Evolutionary conservation across 495 filamentous ascomycete species (phyloP), one percentile per base, ranked within the genome.

Genomic region (Chlorociboria aeruginascens): DNA sequence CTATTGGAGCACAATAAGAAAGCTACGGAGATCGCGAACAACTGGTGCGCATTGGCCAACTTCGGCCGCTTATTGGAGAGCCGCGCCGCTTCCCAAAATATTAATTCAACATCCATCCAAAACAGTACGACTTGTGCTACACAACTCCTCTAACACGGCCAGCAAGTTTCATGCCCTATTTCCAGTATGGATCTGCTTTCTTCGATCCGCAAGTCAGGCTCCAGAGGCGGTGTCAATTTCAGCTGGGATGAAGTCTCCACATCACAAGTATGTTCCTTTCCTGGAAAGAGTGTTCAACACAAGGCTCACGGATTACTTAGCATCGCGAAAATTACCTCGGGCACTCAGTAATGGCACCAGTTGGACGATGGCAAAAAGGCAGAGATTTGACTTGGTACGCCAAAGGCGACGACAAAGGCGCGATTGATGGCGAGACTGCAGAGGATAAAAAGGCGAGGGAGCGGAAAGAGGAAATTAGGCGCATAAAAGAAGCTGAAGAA

Each of bases 271-370:
- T 25, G 20, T 25, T 25, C 20, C n/a, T n/a, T n/a, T 25, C 20
- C 20, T 25, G 20, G 20, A 25, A 25, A 25, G 1, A 25, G 20
- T 25, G 1, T 25, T 4, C 20, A 25, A 4, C 1, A 25, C 4
- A 25, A 1, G 1, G 4, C 20, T 25, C 2, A 25, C 20, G 20
- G 20, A 25, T 25, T 25, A 25, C 1, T 25, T 25, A 25, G 20
- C 89, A 96, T 57, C 86, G 92, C 56, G 90, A 98, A 61, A 96
- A 98, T 65, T 98, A 98, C 63, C 82, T 98, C 0, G 92, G 93
- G 36, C 92, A 98, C 63, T 93, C 86, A 17, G 61, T 98, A 43
- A 98, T 93, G 79, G 92, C 92, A 58, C 82, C 92, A 0, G 93
- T 97, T 9, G 92, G 92, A 9, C 85, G 92, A 42, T 98, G 93